phyloP scores from a whole-genome alignment of 2,329 filamentous ascomycete species.

The Pestalotiopsis sp. region DNA sequence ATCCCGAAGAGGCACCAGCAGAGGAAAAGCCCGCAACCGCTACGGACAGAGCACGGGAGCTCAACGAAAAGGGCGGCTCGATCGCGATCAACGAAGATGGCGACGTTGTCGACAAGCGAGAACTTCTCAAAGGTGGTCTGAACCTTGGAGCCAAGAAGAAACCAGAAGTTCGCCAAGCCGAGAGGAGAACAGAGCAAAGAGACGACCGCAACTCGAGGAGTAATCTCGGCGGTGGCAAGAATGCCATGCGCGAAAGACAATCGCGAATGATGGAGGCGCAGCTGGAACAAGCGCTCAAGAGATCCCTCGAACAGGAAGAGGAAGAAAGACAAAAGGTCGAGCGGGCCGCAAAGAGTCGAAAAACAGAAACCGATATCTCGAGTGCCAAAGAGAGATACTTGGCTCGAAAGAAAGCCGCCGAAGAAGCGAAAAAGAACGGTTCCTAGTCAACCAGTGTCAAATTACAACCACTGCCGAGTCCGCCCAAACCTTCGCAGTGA shows the following conservation, averaged over 20 bases:
- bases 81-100: constrained; percentile 81
- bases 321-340: constrained; percentile 65
- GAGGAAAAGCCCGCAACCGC: constrained; percentile 56
- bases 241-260: constrained; percentile 75
- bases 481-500: too few relatives aligned
- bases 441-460: background rate
- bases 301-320: constrained; percentile 70
- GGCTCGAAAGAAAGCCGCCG: constrained; percentile 74
- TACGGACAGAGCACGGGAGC: constrained; percentile 66
- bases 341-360: constrained; percentile 72
- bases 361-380: constrained; percentile 76
- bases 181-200: constrained; percentile 29
- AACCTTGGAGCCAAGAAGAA: constrained; percentile 72
- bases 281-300: constrained; percentile 72
- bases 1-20: constrained; percentile 36
- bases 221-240: constrained; percentile 54
- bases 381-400: constrained; percentile 81
- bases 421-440: constrained; percentile 62
- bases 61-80: constrained; percentile 62
- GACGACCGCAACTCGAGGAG: constrained; percentile 31
- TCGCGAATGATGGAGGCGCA: constrained; percentile 80
- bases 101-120: constrained; percentile 81
- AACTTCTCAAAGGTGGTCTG: constrained; percentile 74
- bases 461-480: background rate
- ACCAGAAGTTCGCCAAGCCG: constrained; percentile 39